Percentiles rank a stretch among this genome's conserved stretches.
Conservation (phyloP, 257 asterid genomes). For the Verbena officinalis region DNA sequence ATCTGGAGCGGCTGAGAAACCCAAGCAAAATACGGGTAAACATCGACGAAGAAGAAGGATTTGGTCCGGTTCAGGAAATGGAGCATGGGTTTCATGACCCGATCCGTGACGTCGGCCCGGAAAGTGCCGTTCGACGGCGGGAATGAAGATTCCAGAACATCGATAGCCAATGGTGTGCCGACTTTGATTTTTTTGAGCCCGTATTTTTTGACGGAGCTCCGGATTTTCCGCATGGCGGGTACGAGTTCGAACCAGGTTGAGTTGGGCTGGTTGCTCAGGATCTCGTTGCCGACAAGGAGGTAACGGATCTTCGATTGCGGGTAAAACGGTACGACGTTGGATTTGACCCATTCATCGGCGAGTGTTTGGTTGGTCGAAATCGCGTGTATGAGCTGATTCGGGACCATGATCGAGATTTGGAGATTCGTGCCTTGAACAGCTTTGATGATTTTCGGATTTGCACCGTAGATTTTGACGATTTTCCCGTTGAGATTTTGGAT, state of each 20-base stretch:
- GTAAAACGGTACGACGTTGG: slow-evolving; percentile 69
- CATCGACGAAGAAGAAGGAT: slow-evolving; percentile 84
- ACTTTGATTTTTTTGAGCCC: slow-evolving; percentile 63
- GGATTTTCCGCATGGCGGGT: slow-evolving; percentile 79
- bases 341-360: slow-evolving; percentile 75
- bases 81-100: slow-evolving; percentile 65
- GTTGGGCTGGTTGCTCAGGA: slow-evolving; percentile 66
- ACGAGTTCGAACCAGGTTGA: slow-evolving; percentile 88
- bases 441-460: slow-evolving; percentile 62
- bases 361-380: slow-evolving; percentile 64
- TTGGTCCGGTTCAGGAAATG: slow-evolving; percentile 62
- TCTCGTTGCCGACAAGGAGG: slow-evolving; percentile 90
- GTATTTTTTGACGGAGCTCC: slow-evolving; percentile 54
- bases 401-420: slow-evolving; percentile 86
- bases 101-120: slow-evolving; percentile 56
- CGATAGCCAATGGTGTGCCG: slow-evolving; percentile 90
- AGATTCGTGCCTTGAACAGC: slow-evolving; percentile 63
- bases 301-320: slow-evolving; percentile 75
- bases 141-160: slow-evolving; percentile 65
- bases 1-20: slow-evolving; percentile 51
- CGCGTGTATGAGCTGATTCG: slow-evolving; percentile 66
- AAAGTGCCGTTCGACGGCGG: slow-evolving; percentile 89
- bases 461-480: slow-evolving; percentile 77
- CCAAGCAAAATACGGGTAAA: slow-evolving; percentile 87
- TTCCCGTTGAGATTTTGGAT: slow-evolving; percentile 62